A percentile compares a stretch with the other conserved stretches of the same genome.
Evolutionary conservation across 1,139 yeast species (phyloP).

Genomic region (Yamadazyma taylorii): DNA sequence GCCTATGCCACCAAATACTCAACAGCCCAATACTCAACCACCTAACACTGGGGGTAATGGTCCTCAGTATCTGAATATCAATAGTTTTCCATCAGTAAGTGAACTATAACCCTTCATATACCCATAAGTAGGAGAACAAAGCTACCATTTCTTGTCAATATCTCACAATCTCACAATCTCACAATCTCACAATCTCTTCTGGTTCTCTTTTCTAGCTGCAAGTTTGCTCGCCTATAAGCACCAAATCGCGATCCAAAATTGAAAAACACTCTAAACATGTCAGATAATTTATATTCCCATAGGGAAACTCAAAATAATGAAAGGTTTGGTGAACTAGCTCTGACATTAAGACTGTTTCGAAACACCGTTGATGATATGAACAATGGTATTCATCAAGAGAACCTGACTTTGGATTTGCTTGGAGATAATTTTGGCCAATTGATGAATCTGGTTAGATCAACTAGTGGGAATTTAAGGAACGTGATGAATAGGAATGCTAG

Average conservation of each 20-base stretch:
- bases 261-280: slow-evolving; percentile 21
- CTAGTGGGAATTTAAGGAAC: slow-evolving; percentile 63
- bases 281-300: slow-evolving; percentile 40
- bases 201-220: no score
- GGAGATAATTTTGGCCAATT: slow-evolving; percentile 62
- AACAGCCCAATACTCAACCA: neutral
- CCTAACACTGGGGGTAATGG: neutral
- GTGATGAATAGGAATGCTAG: slow-evolving; percentile 48
- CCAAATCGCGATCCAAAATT: no score
- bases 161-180: no score
- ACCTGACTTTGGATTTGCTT: slow-evolving; percentile 53
- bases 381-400: slow-evolving; percentile 43
- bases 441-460: slow-evolving; percentile 58
- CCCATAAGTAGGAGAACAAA: no score
- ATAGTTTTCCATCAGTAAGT: slow-evolving; percentile 31
- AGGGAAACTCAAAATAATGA: slow-evolving; percentile 48
- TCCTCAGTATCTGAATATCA: slow-evolving; percentile 33
- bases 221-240: no score
- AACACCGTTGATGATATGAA: slow-evolving; percentile 47
- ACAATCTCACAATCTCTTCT: no score
- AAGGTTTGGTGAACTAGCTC: slow-evolving; percentile 46
- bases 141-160: no score
- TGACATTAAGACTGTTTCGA: slow-evolving; percentile 45
- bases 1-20: no score
- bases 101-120: slow-evolving; percentile 17